These are phyloP conservation scores for Penicillium dipodomyicola DNA, from an alignment of 495 filamentous ascomycete species.

Conservation along the genomic window DNA sequence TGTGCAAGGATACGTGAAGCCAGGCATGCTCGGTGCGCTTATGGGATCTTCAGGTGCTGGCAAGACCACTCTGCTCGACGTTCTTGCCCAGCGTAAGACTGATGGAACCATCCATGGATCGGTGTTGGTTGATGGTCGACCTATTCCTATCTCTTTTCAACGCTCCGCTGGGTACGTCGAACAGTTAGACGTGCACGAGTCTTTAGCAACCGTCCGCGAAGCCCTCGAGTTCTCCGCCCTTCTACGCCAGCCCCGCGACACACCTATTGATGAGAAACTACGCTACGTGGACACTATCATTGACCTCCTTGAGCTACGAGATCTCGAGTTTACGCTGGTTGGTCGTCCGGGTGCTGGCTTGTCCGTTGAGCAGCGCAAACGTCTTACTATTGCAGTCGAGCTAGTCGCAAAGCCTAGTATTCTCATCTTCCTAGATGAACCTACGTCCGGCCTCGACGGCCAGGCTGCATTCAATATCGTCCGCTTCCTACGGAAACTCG, in stretches of 20 bases:
- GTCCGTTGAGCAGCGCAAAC: constrained; percentile 57
- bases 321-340: constrained; percentile 50
- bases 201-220: constrained; percentile 57
- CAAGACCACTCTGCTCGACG: constrained; percentile 56
- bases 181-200: constrained; percentile 57
- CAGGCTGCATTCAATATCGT: constrained; percentile 16
- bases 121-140: constrained; percentile 76
- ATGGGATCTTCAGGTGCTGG: constrained; percentile 64
- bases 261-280: constrained; percentile 49
- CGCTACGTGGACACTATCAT: constrained; percentile 58
- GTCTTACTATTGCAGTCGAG: constrained; percentile 64
- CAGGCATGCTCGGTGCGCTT: constrained; percentile 68
- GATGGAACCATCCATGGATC: constrained; percentile 82
- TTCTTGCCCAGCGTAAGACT: constrained; percentile 62
- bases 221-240: constrained; percentile 56
- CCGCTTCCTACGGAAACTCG: constrained; percentile 4
- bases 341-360: constrained; percentile 50
- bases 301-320: constrained; percentile 53
- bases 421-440: constrained; percentile 71
- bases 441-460: constrained; percentile 65
- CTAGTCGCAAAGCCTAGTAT: constrained; percentile 61
- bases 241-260: constrained; percentile 52
- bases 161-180: constrained; percentile 57
- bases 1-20: constrained; percentile 86
- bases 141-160: constrained; percentile 74